These are phyloP conservation scores for Bipolaris victoriae DNA, from an alignment of 2,329 filamentous ascomycete species.

Conservation along the genomic window DNA sequence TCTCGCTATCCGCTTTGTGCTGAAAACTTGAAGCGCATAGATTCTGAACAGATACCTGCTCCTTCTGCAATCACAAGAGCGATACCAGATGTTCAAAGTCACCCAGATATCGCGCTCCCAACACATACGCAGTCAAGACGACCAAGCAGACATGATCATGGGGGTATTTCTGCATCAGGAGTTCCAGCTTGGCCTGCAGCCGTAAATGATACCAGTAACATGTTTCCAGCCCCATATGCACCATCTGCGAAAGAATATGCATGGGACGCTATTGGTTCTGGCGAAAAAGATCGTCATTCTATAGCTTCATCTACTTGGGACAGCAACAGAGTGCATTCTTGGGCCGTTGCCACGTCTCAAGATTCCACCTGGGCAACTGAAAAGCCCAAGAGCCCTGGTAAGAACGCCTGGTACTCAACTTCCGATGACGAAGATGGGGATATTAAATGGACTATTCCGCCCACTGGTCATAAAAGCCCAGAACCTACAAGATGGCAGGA, in stretches of 20 bases:
- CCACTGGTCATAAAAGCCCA: too few relatives aligned
- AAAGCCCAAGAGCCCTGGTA: not conserved
- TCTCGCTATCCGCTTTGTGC: not conserved
- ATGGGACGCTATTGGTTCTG: not conserved
- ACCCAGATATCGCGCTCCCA: not conserved
- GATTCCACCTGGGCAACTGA: constrained; percentile 1
- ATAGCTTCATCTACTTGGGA: constrained; percentile 17
- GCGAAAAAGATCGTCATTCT: not conserved
- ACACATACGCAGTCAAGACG: not conserved
- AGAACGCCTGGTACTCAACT: not conserved
- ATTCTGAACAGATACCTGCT: not conserved
- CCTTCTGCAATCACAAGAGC: constrained; percentile 4
- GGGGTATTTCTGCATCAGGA: not conserved
- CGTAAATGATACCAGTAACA: not conserved
- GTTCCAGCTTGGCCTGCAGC: constrained; percentile 14
- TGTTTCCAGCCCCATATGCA: constrained; percentile 18
- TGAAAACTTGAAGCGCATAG: not conserved
- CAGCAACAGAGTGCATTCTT: not conserved
- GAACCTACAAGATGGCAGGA: too few relatives aligned
- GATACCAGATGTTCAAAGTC: constrained; percentile 13
- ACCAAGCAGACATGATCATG: not conserved
- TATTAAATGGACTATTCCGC: too few relatives aligned
- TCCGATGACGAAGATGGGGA: not conserved
- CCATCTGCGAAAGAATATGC: not conserved
- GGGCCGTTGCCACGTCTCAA: not conserved